Percentiles rank a stretch among this genome's conserved stretches.
phyloP scores from a whole-genome alignment of 805 yeast species.

The Debaryomyces maramus region DNA sequence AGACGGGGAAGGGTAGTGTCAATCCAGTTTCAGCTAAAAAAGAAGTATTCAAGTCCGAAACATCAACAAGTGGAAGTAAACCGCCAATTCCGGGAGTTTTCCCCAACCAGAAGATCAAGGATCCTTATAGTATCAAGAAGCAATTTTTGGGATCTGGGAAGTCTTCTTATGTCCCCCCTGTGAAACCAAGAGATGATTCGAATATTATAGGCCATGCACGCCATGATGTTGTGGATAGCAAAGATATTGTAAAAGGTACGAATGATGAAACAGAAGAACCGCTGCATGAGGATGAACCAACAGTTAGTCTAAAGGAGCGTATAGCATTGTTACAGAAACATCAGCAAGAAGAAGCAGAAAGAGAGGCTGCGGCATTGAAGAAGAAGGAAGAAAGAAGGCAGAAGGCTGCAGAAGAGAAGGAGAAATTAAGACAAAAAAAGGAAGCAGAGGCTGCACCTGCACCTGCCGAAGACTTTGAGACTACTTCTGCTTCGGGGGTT shows the following conservation, averaged over 20 bases:
- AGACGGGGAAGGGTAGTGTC: neutral
- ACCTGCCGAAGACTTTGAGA: neutral
- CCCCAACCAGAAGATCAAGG: constrained; percentile 36
- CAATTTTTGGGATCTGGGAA: constrained; percentile 57
- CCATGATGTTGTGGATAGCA: constrained; percentile 22
- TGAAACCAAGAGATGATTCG: constrained; percentile 41
- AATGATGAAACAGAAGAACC: constrained; percentile 26
- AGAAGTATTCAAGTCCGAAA: neutral
- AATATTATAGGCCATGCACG: constrained; percentile 29
- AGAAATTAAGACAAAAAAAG: constrained; percentile 19
- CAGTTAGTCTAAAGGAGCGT: constrained; percentile 81
- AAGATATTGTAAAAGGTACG: constrained; percentile 25
- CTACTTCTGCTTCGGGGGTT: neutral
- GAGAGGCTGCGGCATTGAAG: constrained; percentile 59
- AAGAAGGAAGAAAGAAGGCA: constrained; percentile 53
- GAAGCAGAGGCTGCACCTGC: constrained; percentile 16
- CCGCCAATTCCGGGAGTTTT: constrained; percentile 17
- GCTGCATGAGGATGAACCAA: constrained; percentile 59
- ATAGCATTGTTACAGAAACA: constrained; percentile 80
- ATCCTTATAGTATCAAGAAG: constrained; percentile 53
- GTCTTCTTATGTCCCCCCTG: constrained; percentile 58
- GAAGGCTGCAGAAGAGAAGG: constrained; percentile 33
- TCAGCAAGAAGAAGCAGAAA: constrained; percentile 77
- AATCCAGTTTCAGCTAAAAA: neutral
- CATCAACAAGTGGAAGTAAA: neutral